These are phyloP conservation scores for Hyaloscypha finlandica DNA, from an alignment of 495 filamentous ascomycete genomes.

Conservation along the genomic window DNA sequence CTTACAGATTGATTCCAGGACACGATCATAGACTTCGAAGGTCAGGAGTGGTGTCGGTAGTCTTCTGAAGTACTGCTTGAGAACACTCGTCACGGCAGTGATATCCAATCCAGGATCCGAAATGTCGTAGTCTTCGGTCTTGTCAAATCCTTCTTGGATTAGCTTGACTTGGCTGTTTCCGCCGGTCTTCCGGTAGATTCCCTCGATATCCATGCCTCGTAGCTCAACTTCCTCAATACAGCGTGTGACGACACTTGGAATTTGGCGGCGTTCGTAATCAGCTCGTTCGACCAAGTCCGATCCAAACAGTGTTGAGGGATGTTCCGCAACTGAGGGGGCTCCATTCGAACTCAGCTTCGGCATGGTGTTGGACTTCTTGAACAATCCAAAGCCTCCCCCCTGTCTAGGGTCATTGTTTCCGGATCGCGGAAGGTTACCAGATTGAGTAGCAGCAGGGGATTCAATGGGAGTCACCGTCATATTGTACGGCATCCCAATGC, in stretches of 20 bases:
- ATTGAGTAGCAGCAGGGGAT: constrained; percentile 38
- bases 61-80: constrained; percentile 98
- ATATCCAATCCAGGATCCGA: constrained; percentile 94
- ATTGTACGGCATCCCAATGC: constrained; percentile 62
- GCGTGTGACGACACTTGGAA: constrained; percentile 86
- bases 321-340: constrained; percentile 54
- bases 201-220: constrained; percentile 96
- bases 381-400: constrained; percentile 69
- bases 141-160: constrained; percentile 90
- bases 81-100: constrained; percentile 89
- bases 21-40: constrained; percentile 85
- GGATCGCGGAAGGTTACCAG: constrained; percentile 27
- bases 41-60: constrained; percentile 90
- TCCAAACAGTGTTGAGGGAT: constrained; percentile 74
- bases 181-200: constrained; percentile 97
- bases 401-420: constrained; percentile 37
- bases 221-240: constrained; percentile 98
- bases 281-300: constrained; percentile 84
- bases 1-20: constrained; percentile 77
- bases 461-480: constrained; percentile 55
- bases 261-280: constrained; percentile 85
- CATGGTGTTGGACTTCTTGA: constrained; percentile 51
- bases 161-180: constrained; percentile 82
- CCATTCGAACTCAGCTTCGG: constrained; percentile 56
- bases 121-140: constrained; percentile 80